Conservation (phyloP, 2,329 filamentous ascomycete genomes). For the Neoascochyta sp. region DNA sequence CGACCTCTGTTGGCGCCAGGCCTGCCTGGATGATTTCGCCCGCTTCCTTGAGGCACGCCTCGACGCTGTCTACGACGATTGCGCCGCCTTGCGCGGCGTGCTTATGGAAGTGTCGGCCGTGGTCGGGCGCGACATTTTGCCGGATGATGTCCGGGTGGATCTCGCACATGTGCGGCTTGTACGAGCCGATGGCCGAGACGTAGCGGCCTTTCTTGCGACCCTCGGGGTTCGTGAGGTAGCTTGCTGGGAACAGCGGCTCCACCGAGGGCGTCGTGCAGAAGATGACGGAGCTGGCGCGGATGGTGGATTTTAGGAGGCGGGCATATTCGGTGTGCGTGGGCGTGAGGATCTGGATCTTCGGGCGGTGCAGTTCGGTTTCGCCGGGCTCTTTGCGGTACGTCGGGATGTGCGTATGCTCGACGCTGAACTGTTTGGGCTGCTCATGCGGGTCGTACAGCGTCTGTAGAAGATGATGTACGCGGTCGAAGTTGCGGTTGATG, state of each 20-base stretch:
- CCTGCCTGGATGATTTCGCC: slow-evolving; percentile 82
- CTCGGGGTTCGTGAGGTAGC: slow-evolving; percentile 68
- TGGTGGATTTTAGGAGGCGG: slow-evolving; percentile 65
- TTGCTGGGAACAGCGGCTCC: slow-evolving; percentile 69
- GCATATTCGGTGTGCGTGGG: slow-evolving; percentile 66
- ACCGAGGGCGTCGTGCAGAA: slow-evolving; percentile 83
- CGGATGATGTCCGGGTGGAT: slow-evolving; percentile 71
- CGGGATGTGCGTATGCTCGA: slow-evolving; percentile 10
- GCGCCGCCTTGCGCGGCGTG: slow-evolving; percentile 57
- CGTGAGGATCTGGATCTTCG: slow-evolving; percentile 66
- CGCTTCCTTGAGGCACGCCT: slow-evolving; percentile 75
- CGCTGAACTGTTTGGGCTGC: slow-evolving; percentile 13
- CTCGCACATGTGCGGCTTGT: slow-evolving; percentile 74
- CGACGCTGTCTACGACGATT: slow-evolving; percentile 64
- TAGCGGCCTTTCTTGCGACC: slow-evolving; percentile 67
- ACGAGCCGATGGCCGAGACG: slow-evolving; percentile 68
- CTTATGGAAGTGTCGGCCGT: slow-evolving; percentile 63
- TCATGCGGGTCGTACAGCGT: slow-evolving; percentile 53
- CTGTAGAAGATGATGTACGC: slow-evolving; percentile 51
- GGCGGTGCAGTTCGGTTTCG: slow-evolving; percentile 21
- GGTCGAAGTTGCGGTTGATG: slow-evolving; percentile 70
- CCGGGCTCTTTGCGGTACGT: slow-evolving; percentile 12
- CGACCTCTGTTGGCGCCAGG: slow-evolving; percentile 68
- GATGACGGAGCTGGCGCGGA: slow-evolving; percentile 72
- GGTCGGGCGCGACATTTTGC: slow-evolving; percentile 56